Evolutionary conservation across 179 eudicot species (phyloP).

Genomic region (Beta macrorhiza): DNA sequence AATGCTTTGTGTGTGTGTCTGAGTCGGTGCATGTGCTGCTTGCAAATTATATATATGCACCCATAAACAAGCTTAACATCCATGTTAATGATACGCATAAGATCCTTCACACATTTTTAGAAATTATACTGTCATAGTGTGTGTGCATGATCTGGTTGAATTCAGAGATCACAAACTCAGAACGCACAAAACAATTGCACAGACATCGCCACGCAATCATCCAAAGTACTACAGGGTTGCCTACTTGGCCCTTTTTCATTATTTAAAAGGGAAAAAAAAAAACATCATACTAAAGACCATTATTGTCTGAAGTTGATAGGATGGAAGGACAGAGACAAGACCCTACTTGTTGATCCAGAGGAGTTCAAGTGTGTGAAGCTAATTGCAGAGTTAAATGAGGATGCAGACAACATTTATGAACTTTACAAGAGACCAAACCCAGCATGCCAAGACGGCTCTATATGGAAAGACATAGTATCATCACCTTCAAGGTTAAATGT

Average conservation of each 20-base stretch:
- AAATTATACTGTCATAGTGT: neutral
- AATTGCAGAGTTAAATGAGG: constrained; percentile 65
- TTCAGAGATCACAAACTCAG: neutral
- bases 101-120: neutral
- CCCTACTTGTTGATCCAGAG: constrained; percentile 87
- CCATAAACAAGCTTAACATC: neutral
- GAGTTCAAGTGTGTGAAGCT: constrained; percentile 70
- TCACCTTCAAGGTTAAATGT: constrained; percentile 91
- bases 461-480: constrained; percentile 91
- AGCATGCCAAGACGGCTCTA: constrained; percentile 59
- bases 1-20: neutral
- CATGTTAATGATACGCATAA: neutral
- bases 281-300: constrained; percentile 24
- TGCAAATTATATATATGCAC: neutral
- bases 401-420: constrained; percentile 71
- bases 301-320: constrained; percentile 80
- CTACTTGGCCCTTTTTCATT: neutral
- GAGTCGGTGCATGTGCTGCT: neutral
- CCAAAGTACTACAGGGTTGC: neutral
- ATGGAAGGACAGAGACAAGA: constrained; percentile 97
- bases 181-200: neutral
- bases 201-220: neutral
- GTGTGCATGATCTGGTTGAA: neutral
- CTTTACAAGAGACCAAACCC: constrained; percentile 74
- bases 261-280: neutral